Conservation (phyloP, 192 early-diverging fungal species). For the Dimargaris xerosporica region DNA sequence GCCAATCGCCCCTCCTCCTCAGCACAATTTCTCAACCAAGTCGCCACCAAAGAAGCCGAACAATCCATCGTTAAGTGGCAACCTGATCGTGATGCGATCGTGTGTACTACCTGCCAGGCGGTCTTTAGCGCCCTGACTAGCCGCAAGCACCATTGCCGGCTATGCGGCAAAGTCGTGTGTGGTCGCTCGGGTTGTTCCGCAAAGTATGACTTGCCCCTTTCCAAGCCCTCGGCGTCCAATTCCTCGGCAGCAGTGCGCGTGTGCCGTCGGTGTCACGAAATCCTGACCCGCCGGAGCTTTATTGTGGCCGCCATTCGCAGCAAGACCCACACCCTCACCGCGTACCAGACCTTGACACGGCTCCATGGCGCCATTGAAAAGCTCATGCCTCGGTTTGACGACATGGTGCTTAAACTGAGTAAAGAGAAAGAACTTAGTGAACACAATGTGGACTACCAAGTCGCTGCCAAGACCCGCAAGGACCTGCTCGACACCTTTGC, state of each 20-base stretch:
- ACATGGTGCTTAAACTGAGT: conserved; percentile 34
- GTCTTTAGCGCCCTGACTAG: conserved; percentile 25
- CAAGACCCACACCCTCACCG: conserved; percentile 18
- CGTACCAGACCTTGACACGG: conserved; percentile 29
- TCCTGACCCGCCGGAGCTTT: conserved; percentile 3
- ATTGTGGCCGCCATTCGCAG: conserved; percentile 7
- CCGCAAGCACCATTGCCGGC: conserved; percentile 55
- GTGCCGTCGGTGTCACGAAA: conserved; percentile 25
- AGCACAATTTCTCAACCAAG: not conserved
- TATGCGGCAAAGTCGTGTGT: conserved; percentile 53
- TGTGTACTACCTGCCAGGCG: conserved; percentile 17
- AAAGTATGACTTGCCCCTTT: conserved; percentile 24
- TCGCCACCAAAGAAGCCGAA: conserved; percentile 12
- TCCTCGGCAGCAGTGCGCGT: not conserved
- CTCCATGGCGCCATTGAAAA: conserved; percentile 27
- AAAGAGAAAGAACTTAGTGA: conserved; percentile 27
- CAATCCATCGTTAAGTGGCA: conserved; percentile 27
- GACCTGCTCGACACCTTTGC: conserved; percentile 49
- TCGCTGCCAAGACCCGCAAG: conserved; percentile 43
- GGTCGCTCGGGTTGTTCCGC: conserved; percentile 33
- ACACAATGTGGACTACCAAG: conserved; percentile 34
- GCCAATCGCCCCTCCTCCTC: not conserved
- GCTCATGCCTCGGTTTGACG: conserved; percentile 38
- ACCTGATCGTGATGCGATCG: conserved; percentile 12
- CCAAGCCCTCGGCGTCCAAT: not conserved